phyloP scores from a whole-genome alignment of 2,329 filamentous ascomycete species.

The Trichophyton verrucosum region DNA sequence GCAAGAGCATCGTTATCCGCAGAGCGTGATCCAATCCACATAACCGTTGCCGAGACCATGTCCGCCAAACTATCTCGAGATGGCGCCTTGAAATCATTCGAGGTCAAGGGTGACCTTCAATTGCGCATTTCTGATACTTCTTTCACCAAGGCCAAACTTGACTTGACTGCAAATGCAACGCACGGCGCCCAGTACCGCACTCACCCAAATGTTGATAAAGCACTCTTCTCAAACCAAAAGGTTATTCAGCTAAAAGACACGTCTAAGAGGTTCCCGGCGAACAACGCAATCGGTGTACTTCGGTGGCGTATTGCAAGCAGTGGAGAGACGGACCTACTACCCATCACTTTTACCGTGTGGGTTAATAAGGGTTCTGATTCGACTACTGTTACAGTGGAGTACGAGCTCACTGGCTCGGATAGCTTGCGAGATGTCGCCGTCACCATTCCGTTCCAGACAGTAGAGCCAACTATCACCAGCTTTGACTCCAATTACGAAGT shows the following conservation, averaged over 20 bases:
- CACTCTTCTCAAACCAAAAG: constrained; percentile 69
- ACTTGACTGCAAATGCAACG: constrained; percentile 60
- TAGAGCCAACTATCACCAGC: constrained; percentile 78
- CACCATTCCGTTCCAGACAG: constrained; percentile 70
- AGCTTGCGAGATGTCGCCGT: constrained; percentile 73
- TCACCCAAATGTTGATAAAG: constrained; percentile 91
- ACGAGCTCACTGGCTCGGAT: constrained; percentile 76
- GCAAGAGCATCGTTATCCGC: constrained; percentile 52
- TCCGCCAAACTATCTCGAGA: constrained; percentile 80
- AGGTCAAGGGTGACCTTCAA: constrained; percentile 84
- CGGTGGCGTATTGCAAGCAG: constrained; percentile 74
- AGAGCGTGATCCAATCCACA: constrained; percentile 74
- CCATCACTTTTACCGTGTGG: constrained; percentile 96
- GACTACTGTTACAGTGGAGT: constrained; percentile 87
- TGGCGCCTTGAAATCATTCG: constrained; percentile 71
- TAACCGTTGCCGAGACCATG: constrained; percentile 82
- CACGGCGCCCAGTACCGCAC: constrained; percentile 86
- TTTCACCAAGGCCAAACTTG: constrained; percentile 83
- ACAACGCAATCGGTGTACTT: constrained; percentile 84
- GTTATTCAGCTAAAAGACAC: constrained; percentile 82
- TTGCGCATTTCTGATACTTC: constrained; percentile 79
- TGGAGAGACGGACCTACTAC: constrained; percentile 68
- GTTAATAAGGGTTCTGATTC: constrained; percentile 76
- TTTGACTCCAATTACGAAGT: constrained; percentile 94
- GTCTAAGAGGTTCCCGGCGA: constrained; percentile 80